A percentile compares a stretch with the other conserved stretches of the same genome.
These are phyloP conservation scores for Elsinoe perseae DNA, from an alignment of 2,329 filamentous ascomycete genomes.

Conservation along the genomic window DNA sequence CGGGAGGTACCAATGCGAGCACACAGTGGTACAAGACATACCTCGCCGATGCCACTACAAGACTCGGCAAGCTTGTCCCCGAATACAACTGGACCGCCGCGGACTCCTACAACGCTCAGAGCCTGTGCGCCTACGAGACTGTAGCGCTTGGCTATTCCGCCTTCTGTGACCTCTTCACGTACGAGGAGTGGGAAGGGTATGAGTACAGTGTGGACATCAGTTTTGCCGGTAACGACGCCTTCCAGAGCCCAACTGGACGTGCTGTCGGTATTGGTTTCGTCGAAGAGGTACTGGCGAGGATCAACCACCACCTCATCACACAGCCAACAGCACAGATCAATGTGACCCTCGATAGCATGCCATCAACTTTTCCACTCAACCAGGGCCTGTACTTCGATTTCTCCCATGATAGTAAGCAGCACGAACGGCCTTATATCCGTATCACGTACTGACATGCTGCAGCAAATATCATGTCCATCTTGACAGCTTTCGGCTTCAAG, in stretches of 20 bases:
- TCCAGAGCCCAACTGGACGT: conserved; percentile 58
- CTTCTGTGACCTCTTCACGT: conserved; percentile 69
- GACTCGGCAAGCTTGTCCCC: conserved; percentile 43
- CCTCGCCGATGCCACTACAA: conserved; percentile 54
- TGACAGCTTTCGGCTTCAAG: conserved; percentile 63
- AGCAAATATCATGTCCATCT: conserved; percentile 56
- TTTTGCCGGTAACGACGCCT: conserved; percentile 50
- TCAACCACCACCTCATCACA: conserved; percentile 54
- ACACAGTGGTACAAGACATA: conserved; percentile 57
- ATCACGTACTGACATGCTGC: background rate
- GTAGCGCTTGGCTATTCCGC: conserved; percentile 66
- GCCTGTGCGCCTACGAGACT: conserved; percentile 69
- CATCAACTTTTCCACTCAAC: conserved; percentile 62
- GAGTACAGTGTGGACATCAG: conserved; percentile 62
- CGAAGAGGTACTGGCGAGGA: conserved; percentile 62
- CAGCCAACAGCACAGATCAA: conserved; percentile 45
- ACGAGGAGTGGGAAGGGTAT: conserved; percentile 64
- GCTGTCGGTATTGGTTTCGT: conserved; percentile 69
- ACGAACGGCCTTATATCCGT: conserved; percentile 14
- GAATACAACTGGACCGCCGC: conserved; percentile 53
- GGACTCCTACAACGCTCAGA: conserved; percentile 61
- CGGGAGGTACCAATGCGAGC: conserved; percentile 47
- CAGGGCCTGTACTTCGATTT: conserved; percentile 72
- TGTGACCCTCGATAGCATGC: conserved; percentile 60
- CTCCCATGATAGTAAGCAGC: conserved; percentile 56